Evolutionary conservation across 1,284 basidiomycete genomes (phyloP).

Genomic region (Singerocomus inundabilis): DNA sequence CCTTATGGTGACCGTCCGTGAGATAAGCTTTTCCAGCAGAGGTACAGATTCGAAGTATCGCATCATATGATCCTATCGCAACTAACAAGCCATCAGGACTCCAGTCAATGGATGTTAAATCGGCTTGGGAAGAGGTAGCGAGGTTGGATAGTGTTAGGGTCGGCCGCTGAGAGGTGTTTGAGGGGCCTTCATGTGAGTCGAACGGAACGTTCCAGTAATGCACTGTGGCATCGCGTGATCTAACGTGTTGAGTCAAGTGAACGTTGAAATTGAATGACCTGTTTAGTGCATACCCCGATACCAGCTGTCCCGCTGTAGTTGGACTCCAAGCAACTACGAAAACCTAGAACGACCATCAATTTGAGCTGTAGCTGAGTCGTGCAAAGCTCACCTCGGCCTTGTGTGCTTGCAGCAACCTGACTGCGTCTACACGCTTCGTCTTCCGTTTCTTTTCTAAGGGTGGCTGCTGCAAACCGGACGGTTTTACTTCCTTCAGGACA

Average conservation of each 20-base stretch:
- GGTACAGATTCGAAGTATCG: constrained; percentile 62
- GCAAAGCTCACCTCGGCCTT: constrained; percentile 53
- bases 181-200: constrained; percentile 33
- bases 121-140: constrained; percentile 46
- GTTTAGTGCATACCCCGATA: constrained; percentile 60
- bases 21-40: constrained; percentile 58
- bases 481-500: constrained; percentile 24
- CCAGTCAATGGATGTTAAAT: constrained; percentile 76
- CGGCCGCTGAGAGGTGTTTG: constrained; percentile 25
- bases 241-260: constrained; percentile 29
- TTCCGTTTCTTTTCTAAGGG: constrained; percentile 35
- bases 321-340: constrained; percentile 84
- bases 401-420: constrained; percentile 57
- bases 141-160: constrained; percentile 53
- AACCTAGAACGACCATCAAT: constrained; percentile 46
- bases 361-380: background rate
- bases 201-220: constrained; percentile 72
- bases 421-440: constrained; percentile 39
- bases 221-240: constrained; percentile 74
- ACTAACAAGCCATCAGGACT: constrained; percentile 67
- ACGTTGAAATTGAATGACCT: background rate
- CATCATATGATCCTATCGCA: constrained; percentile 74
- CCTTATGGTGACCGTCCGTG: constrained; percentile 60
- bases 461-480: constrained; percentile 19
- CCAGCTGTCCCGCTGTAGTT: constrained; percentile 54